Base-by-base conservation (phyloP, 169 alveolate genomes). In the Plasmodium adleri region DNA sequence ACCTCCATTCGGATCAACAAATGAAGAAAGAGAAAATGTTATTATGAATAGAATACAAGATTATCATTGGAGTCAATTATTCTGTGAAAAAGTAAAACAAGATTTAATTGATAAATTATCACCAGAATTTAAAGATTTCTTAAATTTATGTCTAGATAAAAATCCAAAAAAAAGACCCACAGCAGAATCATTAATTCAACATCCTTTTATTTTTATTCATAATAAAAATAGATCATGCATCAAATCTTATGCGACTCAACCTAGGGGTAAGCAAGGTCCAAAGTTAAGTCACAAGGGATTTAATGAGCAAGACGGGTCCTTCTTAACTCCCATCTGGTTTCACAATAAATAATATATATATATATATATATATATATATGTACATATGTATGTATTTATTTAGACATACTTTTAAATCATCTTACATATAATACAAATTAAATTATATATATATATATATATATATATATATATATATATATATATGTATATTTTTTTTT, bases 1-100 rank as follows among this genome's bases (percentile, higher is more conserved):
- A 45, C 93, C 96, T 1, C 96, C 96, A 28, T 94, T 94, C 63
- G 96, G 96, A 12, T 88, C 96, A 28, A 94, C 96, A 0, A 86
- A 93, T 39, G 93, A 92, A 64, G 96, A 94, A 47, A 66, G 73
- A 67, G 88, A 90, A 66, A 92, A 80, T 62, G 39, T 59, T 2
- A 93, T 94, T 45, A 88, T 94, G 74, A 72, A 87, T 63, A 85
- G 96, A 15, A 92, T 94, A 26, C 95, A 94, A 50, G 92, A 72
- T 26, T 60, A 88, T 85, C 80, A 75, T 32, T 94, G 96, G 96
- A 63, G 90, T 76, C 92, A 87, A 32, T 52, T 87, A 22, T 72
- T 75, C 63, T 85, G 88, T 50, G 91, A 72, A 85, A 64, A 92
- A 28, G 90, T 92, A 7, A 75, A 73, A 49, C 54, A 59, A 17